These are phyloP conservation scores for Penicillium sp. DNA, from an alignment of 2,329 filamentous ascomycete species.

Conservation along the genomic window DNA sequence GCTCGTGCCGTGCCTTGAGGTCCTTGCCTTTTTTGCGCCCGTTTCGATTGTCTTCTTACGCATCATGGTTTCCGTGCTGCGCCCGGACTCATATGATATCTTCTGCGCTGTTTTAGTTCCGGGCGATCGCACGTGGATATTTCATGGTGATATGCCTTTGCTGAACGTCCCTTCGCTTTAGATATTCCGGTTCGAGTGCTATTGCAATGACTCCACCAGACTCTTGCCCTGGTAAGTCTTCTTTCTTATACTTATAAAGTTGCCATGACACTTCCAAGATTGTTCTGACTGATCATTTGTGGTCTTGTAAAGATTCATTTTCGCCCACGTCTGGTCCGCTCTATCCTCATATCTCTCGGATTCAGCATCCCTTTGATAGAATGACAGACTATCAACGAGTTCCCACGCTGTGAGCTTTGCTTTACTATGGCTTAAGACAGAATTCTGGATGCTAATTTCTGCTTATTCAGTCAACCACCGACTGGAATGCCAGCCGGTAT, in stretches of 20 bases:
- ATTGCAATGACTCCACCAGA: constrained; percentile 53
- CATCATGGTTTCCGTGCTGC: constrained; percentile 21
- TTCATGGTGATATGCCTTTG: constrained; percentile 26
- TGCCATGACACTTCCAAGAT: not conserved
- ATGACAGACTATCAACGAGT: constrained; percentile 41
- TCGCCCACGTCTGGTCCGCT: constrained; percentile 34
- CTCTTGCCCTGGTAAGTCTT: constrained; percentile 54
- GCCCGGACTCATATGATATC: constrained; percentile 10
- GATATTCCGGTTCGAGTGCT: constrained; percentile 52
- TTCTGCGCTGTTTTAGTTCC: constrained; percentile 12
- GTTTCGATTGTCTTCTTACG: constrained; percentile 18
- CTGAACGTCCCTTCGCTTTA: constrained; percentile 33
- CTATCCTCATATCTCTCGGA: constrained; percentile 33
- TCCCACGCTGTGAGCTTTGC: constrained; percentile 40
- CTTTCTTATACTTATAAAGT: constrained; percentile 26
- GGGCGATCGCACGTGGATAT: constrained; percentile 8
- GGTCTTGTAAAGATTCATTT: constrained; percentile 31
- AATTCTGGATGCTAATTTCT: constrained; percentile 14
- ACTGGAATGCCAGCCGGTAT: constrained; percentile 46
- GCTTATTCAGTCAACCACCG: constrained; percentile 45
- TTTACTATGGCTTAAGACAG: not conserved
- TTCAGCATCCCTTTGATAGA: constrained; percentile 37
- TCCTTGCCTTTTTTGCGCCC: constrained; percentile 16
- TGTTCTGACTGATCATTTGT: constrained; percentile 21
- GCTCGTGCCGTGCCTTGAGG: constrained; percentile 15